Evolutionary conservation across 1,139 yeast genomes (phyloP).

Genomic region (Yamadazyma oceani): DNA sequence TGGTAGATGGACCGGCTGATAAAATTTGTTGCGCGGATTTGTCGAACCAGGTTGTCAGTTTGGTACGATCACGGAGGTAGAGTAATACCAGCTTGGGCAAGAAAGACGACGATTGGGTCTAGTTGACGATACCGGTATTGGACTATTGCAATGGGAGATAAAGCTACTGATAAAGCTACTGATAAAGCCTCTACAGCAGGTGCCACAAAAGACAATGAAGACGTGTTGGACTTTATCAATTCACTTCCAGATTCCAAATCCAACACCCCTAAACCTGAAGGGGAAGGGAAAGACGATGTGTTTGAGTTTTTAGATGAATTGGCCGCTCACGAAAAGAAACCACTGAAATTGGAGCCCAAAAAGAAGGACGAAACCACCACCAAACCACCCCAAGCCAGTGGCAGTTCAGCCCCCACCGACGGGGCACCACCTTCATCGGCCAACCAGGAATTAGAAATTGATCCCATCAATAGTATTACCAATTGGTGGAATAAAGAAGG

Average conservation of each 20-base stretch:
- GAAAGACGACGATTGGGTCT: no score
- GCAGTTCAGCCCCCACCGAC: no score
- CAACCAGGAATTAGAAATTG: constrained; percentile 32
- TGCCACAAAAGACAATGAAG: constrained; percentile 41
- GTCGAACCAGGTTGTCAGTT: no score
- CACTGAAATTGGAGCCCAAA: constrained; percentile 12
- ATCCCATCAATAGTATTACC: constrained; percentile 69
- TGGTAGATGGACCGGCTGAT: no score
- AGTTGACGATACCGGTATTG: no score
- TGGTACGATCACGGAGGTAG: no score
- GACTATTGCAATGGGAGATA: no score
- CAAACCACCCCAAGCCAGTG: constrained; percentile 5
- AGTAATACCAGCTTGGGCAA: no score
- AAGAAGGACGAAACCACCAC: constrained; percentile 6
- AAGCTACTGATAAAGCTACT: no score
- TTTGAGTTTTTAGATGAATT: constrained; percentile 86
- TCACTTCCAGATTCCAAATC: constrained; percentile 72
- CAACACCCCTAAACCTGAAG: constrained; percentile 38
- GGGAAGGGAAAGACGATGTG: constrained; percentile 63
- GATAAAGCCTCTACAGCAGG: not conserved
- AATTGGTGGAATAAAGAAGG: constrained; percentile 87
- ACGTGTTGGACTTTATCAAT: constrained; percentile 85
- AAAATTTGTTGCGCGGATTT: no score
- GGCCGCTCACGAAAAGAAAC: constrained; percentile 42
- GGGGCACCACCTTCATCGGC: no score